phyloP scores from a whole-genome alignment of 768 basidiomycete genomes.

The Boletales sp. region DNA sequence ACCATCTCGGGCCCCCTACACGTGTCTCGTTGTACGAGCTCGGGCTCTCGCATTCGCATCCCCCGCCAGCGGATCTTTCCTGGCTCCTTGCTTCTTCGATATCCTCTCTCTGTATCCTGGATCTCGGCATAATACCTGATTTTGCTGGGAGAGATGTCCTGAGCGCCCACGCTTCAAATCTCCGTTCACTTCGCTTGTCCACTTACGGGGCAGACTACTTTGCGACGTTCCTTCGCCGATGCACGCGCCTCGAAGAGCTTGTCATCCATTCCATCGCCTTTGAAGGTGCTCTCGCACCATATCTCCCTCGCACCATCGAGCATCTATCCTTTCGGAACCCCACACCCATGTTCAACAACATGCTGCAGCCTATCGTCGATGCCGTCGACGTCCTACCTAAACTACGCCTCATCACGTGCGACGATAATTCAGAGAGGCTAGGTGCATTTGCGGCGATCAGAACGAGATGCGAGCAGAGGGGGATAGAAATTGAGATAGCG shows the following conservation, averaged over 20 bases:
- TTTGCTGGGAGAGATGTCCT: slow-evolving; percentile 22
- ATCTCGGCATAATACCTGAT: slow-evolving; percentile 37
- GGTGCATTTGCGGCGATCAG: slow-evolving; percentile 22
- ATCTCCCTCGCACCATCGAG: background rate
- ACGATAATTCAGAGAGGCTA: slow-evolving; percentile 17
- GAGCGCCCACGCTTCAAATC: slow-evolving; percentile 24
- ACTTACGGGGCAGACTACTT: slow-evolving; percentile 16
- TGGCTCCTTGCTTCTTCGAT: slow-evolving; percentile 32
- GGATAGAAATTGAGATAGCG: slow-evolving; percentile 22
- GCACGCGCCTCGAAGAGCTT: slow-evolving; percentile 23
- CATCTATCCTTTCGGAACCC: slow-evolving; percentile 34
- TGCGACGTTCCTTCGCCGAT: slow-evolving; percentile 24
- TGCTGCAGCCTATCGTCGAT: slow-evolving; percentile 27
- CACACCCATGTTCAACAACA: slow-evolving; percentile 21
- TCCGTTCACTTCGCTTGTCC: slow-evolving; percentile 42
- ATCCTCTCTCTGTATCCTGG: slow-evolving; percentile 36
- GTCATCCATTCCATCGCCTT: slow-evolving; percentile 21
- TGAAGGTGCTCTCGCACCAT: background rate
- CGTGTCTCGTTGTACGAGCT: slow-evolving; percentile 34
- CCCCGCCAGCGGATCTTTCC: slow-evolving; percentile 23
- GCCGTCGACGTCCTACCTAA: slow-evolving; percentile 15
- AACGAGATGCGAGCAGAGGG: slow-evolving; percentile 26
- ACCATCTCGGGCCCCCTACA: background rate
- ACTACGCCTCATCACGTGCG: slow-evolving; percentile 35
- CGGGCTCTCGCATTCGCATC: slow-evolving; percentile 32